A percentile compares a stretch with the other conserved stretches of the same genome.
Evolutionary conservation across 345 rosid species (phyloP).

Genomic region (Rhodamnia argentea): DNA sequence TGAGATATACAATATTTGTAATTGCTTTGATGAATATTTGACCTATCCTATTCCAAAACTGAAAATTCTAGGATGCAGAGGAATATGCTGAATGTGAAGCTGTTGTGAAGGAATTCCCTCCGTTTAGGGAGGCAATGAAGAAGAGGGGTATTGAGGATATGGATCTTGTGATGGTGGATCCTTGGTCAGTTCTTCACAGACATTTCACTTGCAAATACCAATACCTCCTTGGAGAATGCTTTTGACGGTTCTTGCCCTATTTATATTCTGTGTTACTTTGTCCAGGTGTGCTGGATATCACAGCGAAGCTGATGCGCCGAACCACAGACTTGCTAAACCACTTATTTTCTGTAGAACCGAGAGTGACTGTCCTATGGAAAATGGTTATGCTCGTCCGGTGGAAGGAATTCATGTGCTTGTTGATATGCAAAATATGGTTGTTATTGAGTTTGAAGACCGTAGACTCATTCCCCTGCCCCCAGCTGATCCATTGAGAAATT

Average conservation of each 20-base stretch:
- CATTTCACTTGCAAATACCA: not conserved
- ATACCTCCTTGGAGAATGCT: not conserved
- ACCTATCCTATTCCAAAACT: not conserved
- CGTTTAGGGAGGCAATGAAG: slow-evolving; percentile 65
- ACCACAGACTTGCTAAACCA: slow-evolving; percentile 55
- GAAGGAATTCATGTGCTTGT: slow-evolving; percentile 67
- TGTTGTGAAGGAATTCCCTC: slow-evolving; percentile 54
- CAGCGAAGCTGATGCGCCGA: slow-evolving; percentile 69
- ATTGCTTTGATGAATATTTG: not conserved
- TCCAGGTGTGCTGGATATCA: slow-evolving; percentile 64
- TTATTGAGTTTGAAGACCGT: slow-evolving; percentile 67
- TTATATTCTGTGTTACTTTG: not conserved
- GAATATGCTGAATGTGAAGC: slow-evolving; percentile 80
- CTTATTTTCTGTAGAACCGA: slow-evolving; percentile 63
- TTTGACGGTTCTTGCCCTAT: not conserved
- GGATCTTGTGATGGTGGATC: slow-evolving; percentile 78
- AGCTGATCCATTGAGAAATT: slow-evolving; percentile 69
- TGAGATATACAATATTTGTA: not conserved
- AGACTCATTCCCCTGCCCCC: slow-evolving; percentile 61
- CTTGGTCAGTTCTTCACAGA: slow-evolving; percentile 33
- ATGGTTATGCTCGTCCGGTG: slow-evolving; percentile 73
- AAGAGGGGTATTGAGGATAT: slow-evolving; percentile 66
- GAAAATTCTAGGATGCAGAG: slow-evolving; percentile 41
- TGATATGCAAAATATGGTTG: slow-evolving; percentile 72
- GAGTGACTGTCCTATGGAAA: slow-evolving; percentile 70